These are phyloP conservation scores for grape (Vitis vinifera) DNA, from an alignment of 164 flowering plant species.

Conservation along the genomic window ASM3070453v1 NC_081822.1:6408001-6408500, in stretches of 20 bases:
- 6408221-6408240: too few species aligned
- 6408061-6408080: neutral
- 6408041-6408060: neutral
- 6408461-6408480: constrained; percentile 95
- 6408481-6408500: constrained; percentile 99
- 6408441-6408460: constrained; percentile 98
- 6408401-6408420: too few species aligned
- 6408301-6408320: too few species aligned
- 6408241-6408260: too few species aligned
- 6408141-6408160: constrained; percentile 66
- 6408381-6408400: too few species aligned
- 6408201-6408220: constrained; percentile 1
- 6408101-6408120: constrained; percentile 62
- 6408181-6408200: constrained; percentile 89
- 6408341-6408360: too few species aligned
- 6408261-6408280: too few species aligned
- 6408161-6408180: constrained; percentile 74
- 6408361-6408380: too few species aligned
- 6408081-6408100: neutral
- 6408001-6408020: neutral
- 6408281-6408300: too few species aligned
- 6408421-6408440: constrained; percentile 7
- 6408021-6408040: neutral
- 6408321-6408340: too few species aligned
- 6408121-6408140: constrained; percentile 70